A percentile compares a stretch with the other conserved stretches of the same genome.
phyloP scores from a whole-genome alignment of 140 eudicot species.

The Ambrosia hybrid region DNA sequence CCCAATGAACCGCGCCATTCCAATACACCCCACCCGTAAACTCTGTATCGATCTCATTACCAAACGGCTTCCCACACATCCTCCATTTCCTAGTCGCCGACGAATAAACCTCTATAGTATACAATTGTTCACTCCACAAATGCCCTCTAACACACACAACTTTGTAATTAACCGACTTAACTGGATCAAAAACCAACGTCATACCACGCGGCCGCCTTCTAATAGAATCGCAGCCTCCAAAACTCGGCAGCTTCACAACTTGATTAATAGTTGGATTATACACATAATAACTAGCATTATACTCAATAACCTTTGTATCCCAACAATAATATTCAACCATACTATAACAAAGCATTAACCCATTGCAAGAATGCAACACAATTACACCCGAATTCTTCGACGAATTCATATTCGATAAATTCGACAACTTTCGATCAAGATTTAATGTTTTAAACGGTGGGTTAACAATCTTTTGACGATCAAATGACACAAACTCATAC shows the following conservation, averaged over 20 bases:
- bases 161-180: slow-evolving; percentile 30
- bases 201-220: slow-evolving; percentile 28
- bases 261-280: slow-evolving; percentile 44
- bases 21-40: slow-evolving; percentile 44
- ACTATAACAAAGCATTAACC: slow-evolving; percentile 41
- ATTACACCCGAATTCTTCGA: slow-evolving; percentile 1
- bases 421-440: slow-evolving; percentile 3
- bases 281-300: slow-evolving; percentile 30
- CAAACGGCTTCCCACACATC: slow-evolving; percentile 26
- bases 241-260: slow-evolving; percentile 27
- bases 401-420: neutral
- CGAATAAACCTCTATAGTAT: slow-evolving; percentile 32
- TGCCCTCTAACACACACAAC: slow-evolving; percentile 37
- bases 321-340: slow-evolving; percentile 19
- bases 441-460: slow-evolving; percentile 35
- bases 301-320: slow-evolving; percentile 2
- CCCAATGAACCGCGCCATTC: slow-evolving; percentile 43
- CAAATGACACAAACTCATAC: slow-evolving; percentile 37
- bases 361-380: slow-evolving; percentile 40
- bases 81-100: slow-evolving; percentile 33
- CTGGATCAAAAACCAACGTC: slow-evolving; percentile 41
- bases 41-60: slow-evolving; percentile 30
- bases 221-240: slow-evolving; percentile 17
- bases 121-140: slow-evolving; percentile 12
- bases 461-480: slow-evolving; percentile 27